Percentiles rank a stretch among this genome's conserved stretches.
Conservation (phyloP, 345 rosid species). For the Lenwebbia sp. region DNA sequence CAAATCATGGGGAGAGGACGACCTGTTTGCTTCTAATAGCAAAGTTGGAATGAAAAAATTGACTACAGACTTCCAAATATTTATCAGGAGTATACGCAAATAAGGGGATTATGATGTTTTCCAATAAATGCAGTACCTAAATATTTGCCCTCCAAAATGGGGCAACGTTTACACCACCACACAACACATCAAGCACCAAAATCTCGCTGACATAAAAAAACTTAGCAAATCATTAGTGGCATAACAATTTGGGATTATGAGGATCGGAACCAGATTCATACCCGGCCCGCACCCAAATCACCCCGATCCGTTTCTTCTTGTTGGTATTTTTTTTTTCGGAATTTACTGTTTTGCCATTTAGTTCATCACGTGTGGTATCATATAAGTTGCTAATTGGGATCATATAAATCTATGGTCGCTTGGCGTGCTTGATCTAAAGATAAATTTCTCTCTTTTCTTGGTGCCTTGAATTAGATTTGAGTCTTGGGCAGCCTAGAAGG, state of each 20-base stretch:
- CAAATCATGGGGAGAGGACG: not conserved
- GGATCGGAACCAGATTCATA: not conserved
- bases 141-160: not conserved
- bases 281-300: not conserved
- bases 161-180: not conserved
- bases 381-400: not conserved
- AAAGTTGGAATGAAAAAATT: not conserved
- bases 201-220: not conserved
- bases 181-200: not conserved
- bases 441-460: not conserved
- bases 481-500: not conserved
- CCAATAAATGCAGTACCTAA: not conserved
- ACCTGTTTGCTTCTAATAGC: not conserved
- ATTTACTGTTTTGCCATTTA: not conserved
- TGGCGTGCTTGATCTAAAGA: not conserved
- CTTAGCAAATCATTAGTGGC: not conserved
- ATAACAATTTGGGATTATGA: not conserved
- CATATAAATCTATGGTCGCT: not conserved
- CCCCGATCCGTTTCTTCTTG: not conserved
- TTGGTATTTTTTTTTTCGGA: not conserved
- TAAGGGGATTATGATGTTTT: not conserved
- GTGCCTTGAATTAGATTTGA: not conserved
- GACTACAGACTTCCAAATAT: not conserved
- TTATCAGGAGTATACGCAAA: not conserved
- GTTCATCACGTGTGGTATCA: not conserved